Conservation (phyloP, 2,329 filamentous ascomycete genomes). For the Elsinoe australis region DNA sequence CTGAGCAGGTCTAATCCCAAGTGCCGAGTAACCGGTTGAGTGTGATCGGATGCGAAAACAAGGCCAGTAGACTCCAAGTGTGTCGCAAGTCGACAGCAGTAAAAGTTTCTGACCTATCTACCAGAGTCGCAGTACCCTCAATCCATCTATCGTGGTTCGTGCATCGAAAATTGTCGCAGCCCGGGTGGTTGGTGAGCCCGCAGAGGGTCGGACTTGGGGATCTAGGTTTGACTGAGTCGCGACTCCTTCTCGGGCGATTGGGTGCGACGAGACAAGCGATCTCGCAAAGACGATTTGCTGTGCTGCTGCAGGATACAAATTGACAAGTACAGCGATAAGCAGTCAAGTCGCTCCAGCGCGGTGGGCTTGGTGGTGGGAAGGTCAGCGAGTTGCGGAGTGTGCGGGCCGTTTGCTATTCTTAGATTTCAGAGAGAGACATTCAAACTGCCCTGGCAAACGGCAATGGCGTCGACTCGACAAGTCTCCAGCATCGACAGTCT, state of each 20-base stretch:
- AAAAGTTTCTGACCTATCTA: too few relatives aligned
- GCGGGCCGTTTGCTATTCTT: conserved; percentile 18
- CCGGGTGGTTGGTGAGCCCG: not conserved
- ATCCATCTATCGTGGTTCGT: not conserved
- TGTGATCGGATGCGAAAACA: too few relatives aligned
- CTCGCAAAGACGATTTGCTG: not conserved
- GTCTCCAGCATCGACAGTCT: conserved; percentile 2
- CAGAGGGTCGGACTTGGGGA: not conserved
- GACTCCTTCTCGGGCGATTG: too few relatives aligned
- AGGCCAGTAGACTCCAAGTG: too few relatives aligned
- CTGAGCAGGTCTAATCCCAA: too few relatives aligned
- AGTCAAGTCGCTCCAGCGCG: too few relatives aligned
- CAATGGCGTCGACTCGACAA: not conserved
- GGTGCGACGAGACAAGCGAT: not conserved
- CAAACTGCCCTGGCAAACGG: not conserved
- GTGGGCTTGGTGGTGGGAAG: conserved; percentile 9
- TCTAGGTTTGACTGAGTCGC: not conserved
- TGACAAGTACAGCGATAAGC: too few relatives aligned
- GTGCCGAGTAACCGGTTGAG: too few relatives aligned
- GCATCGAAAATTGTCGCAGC: not conserved
- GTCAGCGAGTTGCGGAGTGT: conserved; percentile 15
- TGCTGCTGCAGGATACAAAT: too few relatives aligned
- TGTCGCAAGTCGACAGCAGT: too few relatives aligned
- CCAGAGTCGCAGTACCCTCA: not conserved
- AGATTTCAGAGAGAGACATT: conserved; percentile 16